Base-by-base conservation (phyloP, 2,329 filamentous ascomycete species). In the Pseudogymnoascus sp. region DNA sequence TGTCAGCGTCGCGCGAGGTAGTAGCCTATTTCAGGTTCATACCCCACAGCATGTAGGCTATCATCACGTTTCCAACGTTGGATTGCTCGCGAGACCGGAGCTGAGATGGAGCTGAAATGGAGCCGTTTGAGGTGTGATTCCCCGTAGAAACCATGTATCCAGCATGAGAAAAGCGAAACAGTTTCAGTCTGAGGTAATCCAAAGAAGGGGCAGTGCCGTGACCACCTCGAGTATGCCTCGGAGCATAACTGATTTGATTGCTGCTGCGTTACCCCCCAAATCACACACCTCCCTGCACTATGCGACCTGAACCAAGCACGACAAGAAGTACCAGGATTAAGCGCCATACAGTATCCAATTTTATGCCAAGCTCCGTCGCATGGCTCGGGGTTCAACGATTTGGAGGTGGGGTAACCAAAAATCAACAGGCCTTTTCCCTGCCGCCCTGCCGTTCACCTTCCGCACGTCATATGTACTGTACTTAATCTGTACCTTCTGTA, bases 401-500 rank as follows among this genome's bases (percentile, higher is more conserved):
- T 17, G 47, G 15, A 31, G 47, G 47, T 53, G 47, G 47, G 47
- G 47, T 50, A 50, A 50, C 11, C 11, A 28, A 50, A 33, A 50
- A 33, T 50, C 23, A 50, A 28, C 23, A 50, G 44, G 44, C 44
- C 44, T 10, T 50, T 5, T 50, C 44, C 44, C 44, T 50, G 44
- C 44, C 44, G 23, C 23, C 23, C 23, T 15, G 23, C 44, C 44
- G 44, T 50, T 50, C 44, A 50, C 44, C 44, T 50, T 50, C 44
- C 44, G 44, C 44, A 50, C 44, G 44, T 50, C 44, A 50, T 50
- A 50, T n/a, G 44, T 50, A 50, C 44, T 28, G 44, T 50, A 50
- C 44, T 28, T 50, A 50, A 17, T 50, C 23, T 50, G 23, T 50
- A 50, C 44, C 15, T 50, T 50, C 19, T 17, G 9, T 19, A 10